Conservation (phyloP, 73 alveolate species). For the Paramecium biaurelia region DNA sequence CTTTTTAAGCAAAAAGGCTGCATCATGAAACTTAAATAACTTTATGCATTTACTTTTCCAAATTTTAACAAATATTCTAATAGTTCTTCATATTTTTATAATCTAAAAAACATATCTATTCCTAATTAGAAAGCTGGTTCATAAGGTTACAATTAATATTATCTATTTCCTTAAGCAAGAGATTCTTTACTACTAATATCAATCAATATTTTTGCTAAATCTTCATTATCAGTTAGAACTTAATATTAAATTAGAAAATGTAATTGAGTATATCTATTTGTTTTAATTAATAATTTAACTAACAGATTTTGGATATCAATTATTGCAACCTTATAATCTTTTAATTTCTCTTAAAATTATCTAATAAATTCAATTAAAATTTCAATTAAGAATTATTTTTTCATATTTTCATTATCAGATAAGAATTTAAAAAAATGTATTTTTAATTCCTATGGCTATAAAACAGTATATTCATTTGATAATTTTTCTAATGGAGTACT, state of each 20-base stretch:
- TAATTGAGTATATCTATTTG: background rate
- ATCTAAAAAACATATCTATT: background rate
- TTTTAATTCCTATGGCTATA: background rate
- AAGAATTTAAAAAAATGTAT: background rate
- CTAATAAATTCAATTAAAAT: conserved; percentile 5
- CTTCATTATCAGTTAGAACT: background rate
- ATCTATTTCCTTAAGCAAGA: background rate
- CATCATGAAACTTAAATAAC: conserved; percentile 23
- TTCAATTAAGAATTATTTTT: background rate
- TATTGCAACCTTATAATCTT: background rate
- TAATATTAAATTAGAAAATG: conserved; percentile 22
- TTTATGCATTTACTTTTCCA: conserved; percentile 18
- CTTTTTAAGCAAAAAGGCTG: background rate
- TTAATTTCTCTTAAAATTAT: background rate
- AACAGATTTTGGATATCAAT: background rate
- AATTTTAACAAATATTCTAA: background rate
- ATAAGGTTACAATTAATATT: background rate
- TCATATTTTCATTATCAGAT: background rate
- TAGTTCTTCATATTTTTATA: background rate
- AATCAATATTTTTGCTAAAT: conserved; percentile 1
- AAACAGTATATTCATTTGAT: background rate
- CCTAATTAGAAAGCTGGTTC: conserved; percentile 30
- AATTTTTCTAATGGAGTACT: background rate
- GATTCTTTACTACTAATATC: conserved; percentile 18
- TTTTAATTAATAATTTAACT: background rate